Base-by-base conservation (phyloP, 805 yeast genomes). In the Candida berthetii region DNA sequence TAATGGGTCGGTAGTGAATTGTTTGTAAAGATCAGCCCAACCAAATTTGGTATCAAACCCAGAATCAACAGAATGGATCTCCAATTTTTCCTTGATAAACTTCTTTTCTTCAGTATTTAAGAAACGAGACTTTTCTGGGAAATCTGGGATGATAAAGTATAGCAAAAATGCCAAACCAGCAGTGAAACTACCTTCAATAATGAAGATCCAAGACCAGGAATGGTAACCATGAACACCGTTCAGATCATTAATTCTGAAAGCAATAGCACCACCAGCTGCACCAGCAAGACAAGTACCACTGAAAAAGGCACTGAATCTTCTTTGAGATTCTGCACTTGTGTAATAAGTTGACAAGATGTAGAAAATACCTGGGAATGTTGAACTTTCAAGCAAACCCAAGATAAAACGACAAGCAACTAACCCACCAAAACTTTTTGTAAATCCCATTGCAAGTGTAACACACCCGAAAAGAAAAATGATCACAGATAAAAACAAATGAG, bases 1-100 rank as follows among this genome's bases (percentile, higher is more conserved):
- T 31, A 84, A 68, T 58, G 85, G 85, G 38, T 70, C 71, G 52
- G 73, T 76, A 42, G 82, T 55, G 56, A 74, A 79, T 57, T 61
- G 55, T 2, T 54, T 54, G 37, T 57, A 54, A 8, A 58, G 46
- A 48, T 65, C 69, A 42, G 53, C 60, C 48, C 55, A 48, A 13
- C 53, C 56, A 44, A 55, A 64, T 29, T 48, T 47, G 53, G 60
- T 58, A 17, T 64, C 67, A 36, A 50, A 65, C 33, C 60, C 62
- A 18, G 67, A 63, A 24, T 65, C 66, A 16, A 64, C 62, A 20
- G 59, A 55, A 56, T 67, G 61, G 24, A 66, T 57, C 42, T 61
- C 64, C 36, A 58, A 51, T 42, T 76, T 62, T 37, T 54, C 58
- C 27, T 55, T 48, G 48, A 71, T 53, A 42, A 67, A 61, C 24